Evolutionary conservation across 139 green algal species (phyloP), one percentile per base, ranked within the genome.

Genomic region (Ostreobium quekettii): DNA sequence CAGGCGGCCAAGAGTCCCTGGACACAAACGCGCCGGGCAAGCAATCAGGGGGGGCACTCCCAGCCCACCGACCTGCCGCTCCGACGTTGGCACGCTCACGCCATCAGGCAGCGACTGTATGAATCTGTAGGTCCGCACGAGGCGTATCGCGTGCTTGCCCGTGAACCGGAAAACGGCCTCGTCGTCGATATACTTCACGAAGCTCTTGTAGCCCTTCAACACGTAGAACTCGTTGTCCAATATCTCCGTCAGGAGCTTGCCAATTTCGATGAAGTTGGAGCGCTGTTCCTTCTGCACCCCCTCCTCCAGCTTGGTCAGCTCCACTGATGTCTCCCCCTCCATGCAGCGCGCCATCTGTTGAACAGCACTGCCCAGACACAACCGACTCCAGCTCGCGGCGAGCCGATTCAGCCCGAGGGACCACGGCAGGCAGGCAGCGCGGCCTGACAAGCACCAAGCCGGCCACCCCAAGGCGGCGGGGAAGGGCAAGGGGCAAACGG

Each of bases 181-280:
- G 19, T 53, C 42, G 19, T 53, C 42, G 15, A 53, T 19, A 19
- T 53, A 53, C 19, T 53, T 53, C 42, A 53, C 42, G 19, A 53
- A 53, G 19, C 42, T 53, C 42, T 19, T 53, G 42, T 53, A 53
- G 19, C 42, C 42, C 42, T 53, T 53, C 19, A 19, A 11, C 15
- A 19, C 42, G 42, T 53, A 53, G 42, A 53, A 19, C 42, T 11
- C 11, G 15, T 53, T 53, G 42, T 53, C 42, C 15, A 53, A 19
- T 53, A 53, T 53, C 19, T 53, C 42, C 42, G 42, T 53, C 42
- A 53, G 42, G 19, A 53, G 42, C 42, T 53, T 53, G 42, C 42
- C 42, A 19, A 53, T 53, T 53, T 53, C 42, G 42, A 53, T 53
- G 42, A 53, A 53, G 42, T 53, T 53, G 15, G 42, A 53, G 42